Conservation (phyloP, 352 stramenopile species). For the Phytophthora rubi region DNA sequence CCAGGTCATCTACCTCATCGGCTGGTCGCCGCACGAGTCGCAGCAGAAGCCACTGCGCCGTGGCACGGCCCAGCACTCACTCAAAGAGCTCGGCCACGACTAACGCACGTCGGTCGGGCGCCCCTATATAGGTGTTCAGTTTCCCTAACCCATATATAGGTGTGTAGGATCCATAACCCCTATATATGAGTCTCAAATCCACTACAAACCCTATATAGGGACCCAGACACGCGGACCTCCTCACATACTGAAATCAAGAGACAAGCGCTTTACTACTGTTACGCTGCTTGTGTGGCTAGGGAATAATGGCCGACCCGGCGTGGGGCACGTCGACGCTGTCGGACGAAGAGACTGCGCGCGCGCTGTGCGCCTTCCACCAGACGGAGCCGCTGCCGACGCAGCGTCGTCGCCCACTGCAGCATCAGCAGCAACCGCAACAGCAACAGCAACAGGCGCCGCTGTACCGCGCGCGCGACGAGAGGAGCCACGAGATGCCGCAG, state of each 20-base stretch:
- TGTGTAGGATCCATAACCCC: too few relatives aligned
- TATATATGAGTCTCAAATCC: too few relatives aligned
- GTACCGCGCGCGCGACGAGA: not conserved
- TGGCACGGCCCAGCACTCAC: conserved; percentile 76
- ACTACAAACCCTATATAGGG: not conserved
- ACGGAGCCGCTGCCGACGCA: conserved; percentile 12
- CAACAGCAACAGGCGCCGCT: not conserved
- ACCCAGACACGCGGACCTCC: not conserved
- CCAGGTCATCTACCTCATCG: conserved; percentile 98
- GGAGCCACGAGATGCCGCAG: conserved; percentile 13
- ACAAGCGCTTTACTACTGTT: not conserved
- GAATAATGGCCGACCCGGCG: conserved; percentile 36
- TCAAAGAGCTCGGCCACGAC: conserved; percentile 67
- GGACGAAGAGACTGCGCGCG: conserved; percentile 37
- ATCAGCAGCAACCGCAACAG: conserved; percentile 8
- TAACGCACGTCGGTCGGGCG: not conserved
- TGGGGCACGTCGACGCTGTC: conserved; percentile 35
- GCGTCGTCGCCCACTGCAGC: conserved; percentile 3
- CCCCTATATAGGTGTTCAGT: not conserved
- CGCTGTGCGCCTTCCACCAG: conserved; percentile 34
- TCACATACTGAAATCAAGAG: not conserved
- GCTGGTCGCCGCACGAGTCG: conserved; percentile 95
- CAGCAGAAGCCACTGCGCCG: conserved; percentile 93
- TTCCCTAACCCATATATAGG: too few relatives aligned
- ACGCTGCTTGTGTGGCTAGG: not conserved